phyloP scores from a whole-genome alignment of 176 grass and related monocot genomes.

The Areca catechu region DNA sequence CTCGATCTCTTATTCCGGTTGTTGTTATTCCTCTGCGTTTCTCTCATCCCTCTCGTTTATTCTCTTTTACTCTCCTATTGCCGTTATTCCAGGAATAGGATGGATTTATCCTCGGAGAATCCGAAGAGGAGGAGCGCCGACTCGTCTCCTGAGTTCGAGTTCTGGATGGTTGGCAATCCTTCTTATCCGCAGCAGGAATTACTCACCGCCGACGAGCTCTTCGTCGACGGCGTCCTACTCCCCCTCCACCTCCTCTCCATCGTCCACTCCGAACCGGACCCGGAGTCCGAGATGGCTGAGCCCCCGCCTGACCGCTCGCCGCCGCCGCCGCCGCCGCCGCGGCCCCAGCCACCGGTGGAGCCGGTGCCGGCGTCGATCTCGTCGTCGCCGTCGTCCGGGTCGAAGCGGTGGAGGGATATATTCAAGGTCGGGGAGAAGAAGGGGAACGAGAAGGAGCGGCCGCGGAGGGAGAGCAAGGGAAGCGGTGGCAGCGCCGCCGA shows the following conservation, averaged over 20 bases:
- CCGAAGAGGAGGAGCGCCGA: neutral
- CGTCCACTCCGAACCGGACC: no score
- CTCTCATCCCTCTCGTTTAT: neutral
- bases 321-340: no score
- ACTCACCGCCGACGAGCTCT: conserved; percentile 11
- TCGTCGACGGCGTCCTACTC: conserved; percentile 5
- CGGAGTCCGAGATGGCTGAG: neutral
- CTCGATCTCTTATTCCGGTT: neutral
- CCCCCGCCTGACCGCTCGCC: no score
- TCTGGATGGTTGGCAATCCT: neutral
- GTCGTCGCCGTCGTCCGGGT: neutral
- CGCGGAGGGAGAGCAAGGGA: neutral
- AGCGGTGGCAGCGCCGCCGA: neutral
- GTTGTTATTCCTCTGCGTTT: neutral
- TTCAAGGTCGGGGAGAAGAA: conserved; percentile 11
- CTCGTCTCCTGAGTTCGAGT: conserved; percentile 4
- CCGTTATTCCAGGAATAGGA: neutral
- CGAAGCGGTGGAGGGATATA: conserved; percentile 5
- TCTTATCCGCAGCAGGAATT: neutral
- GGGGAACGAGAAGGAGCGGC: neutral
- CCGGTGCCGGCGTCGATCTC: neutral
- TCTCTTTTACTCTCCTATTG: neutral
- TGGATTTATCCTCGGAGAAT: neutral
- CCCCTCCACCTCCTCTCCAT: neutral
- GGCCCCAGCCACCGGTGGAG: no score